Percentiles rank a stretch among this genome's conserved stretches.
Evolutionary conservation across 768 basidiomycete genomes (phyloP).

Genomic region (Termitomyces sp.): DNA sequence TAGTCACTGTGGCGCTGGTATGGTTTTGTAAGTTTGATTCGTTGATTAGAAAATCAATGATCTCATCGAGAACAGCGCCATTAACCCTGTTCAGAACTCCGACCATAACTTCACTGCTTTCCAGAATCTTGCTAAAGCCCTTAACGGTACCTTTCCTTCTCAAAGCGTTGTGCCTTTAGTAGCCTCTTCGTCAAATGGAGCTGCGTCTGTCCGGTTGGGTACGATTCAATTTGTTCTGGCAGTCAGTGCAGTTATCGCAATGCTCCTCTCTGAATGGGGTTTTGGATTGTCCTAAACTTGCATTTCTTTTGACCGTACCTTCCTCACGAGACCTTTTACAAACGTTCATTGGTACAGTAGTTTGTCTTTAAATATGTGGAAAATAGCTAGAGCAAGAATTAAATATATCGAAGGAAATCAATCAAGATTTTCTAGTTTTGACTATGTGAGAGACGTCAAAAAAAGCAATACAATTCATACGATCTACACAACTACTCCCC

Average conservation of each 20-base stretch:
- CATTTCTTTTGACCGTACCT: constrained; percentile 3
- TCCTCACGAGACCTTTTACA: constrained; percentile 13
- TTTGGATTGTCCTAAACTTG: not conserved
- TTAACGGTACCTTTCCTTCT: constrained; percentile 46
- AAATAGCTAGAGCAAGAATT: not conserved
- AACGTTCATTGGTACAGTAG: constrained; percentile 8
- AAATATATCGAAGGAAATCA: not conserved
- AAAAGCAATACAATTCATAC: not conserved
- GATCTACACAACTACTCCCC: constrained; percentile 21
- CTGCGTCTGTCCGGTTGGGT: constrained; percentile 27
- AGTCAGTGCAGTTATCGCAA: constrained; percentile 24
- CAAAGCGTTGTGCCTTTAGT: constrained; percentile 21
- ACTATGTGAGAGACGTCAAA: not conserved
- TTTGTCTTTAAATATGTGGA: too few species aligned
- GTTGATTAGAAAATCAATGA: not conserved
- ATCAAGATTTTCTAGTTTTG: not conserved
- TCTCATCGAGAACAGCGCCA: constrained; percentile 27
- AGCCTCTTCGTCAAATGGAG: constrained; percentile 21
- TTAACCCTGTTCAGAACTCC: constrained; percentile 50
- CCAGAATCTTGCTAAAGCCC: constrained; percentile 44
- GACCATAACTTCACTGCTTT: constrained; percentile 50
- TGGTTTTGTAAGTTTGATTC: constrained; percentile 40
- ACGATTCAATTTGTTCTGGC: constrained; percentile 23
- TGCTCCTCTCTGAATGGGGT: constrained; percentile 29
- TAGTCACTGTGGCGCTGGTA: constrained; percentile 46